These are phyloP conservation scores for Fusarium multiceps DNA, from an alignment of 2,329 filamentous ascomycete species.

Conservation along the genomic window DNA sequence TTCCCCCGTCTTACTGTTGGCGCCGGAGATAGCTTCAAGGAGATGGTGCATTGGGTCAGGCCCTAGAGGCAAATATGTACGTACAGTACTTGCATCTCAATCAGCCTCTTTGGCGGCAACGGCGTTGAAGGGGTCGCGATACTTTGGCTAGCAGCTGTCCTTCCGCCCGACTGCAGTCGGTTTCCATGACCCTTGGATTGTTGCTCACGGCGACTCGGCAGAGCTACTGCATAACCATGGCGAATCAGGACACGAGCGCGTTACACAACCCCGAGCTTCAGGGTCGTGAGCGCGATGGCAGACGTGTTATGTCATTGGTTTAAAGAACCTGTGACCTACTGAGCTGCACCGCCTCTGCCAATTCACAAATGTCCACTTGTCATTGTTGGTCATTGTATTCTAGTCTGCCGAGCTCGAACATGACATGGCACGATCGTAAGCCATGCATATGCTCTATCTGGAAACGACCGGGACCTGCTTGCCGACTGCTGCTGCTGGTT, in stretches of 20 bases:
- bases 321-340: slow-evolving; percentile 15
- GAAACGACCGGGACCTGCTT: slow-evolving; percentile 24
- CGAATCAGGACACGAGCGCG: slow-evolving; percentile 26
- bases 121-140: slow-evolving; percentile 10
- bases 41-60: slow-evolving; percentile 1
- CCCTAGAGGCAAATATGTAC: slow-evolving; percentile 10
- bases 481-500: slow-evolving; percentile 1
- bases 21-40: background rate
- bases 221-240: slow-evolving; percentile 16
- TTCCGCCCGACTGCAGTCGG: slow-evolving; percentile 24
- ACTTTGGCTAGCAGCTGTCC: slow-evolving; percentile 12
- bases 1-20: background rate
- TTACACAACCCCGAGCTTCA: slow-evolving; percentile 1
- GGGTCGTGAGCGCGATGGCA: background rate
- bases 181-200: slow-evolving; percentile 22
- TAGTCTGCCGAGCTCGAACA: background rate
- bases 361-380: slow-evolving; percentile 21
- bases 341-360: slow-evolving; percentile 33
- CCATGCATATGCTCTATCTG: slow-evolving; percentile 21
- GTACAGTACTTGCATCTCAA: background rate
- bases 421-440: slow-evolving; percentile 1
- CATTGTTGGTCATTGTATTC: slow-evolving; percentile 18
- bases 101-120: slow-evolving; percentile 25
- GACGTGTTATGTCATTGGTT: slow-evolving; percentile 22
- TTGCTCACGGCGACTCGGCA: slow-evolving; percentile 23